Evolutionary conservation across 495 filamentous ascomycete species (phyloP).

Genomic region (Penicillium psychrofluorescens): DNA sequence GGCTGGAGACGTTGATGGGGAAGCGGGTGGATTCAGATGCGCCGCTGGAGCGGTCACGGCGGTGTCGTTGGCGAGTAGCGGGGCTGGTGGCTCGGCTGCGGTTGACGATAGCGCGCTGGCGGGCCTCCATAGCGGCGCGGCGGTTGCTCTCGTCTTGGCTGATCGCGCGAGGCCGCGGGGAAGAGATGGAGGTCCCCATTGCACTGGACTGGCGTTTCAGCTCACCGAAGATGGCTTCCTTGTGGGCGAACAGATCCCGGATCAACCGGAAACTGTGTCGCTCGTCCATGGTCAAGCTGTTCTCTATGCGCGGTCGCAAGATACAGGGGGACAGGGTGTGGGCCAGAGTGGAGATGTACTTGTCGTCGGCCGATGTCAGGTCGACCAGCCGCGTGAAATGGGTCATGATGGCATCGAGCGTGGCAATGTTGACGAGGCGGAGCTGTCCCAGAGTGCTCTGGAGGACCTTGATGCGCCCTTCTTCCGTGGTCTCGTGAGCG

Average conservation of each 20-base stretch:
- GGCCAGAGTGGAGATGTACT: conserved; percentile 71
- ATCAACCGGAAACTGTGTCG: conserved; percentile 87
- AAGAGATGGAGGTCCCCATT: conserved; percentile 32
- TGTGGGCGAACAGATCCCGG: conserved; percentile 87
- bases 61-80: conserved; percentile 54
- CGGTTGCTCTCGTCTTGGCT: conserved; percentile 96
- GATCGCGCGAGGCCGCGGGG: conserved; percentile 68
- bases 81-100: conserved; percentile 67
- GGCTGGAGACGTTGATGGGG: conserved; percentile 65
- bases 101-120: conserved; percentile 75
- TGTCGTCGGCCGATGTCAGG: conserved; percentile 89
- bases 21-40: conserved; percentile 67
- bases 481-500: conserved; percentile 62
- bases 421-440: conserved; percentile 94
- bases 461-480: conserved; percentile 81
- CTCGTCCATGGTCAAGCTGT: conserved; percentile 88
- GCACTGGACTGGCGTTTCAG: conserved; percentile 81
- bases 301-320: conserved; percentile 78
- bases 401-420: conserved; percentile 94
- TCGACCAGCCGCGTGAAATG: conserved; percentile 97
- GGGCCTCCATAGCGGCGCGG: conserved; percentile 86
- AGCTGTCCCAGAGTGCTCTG: conserved; percentile 94
- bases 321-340: conserved; percentile 78
- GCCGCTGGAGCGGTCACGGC: conserved; percentile 76
- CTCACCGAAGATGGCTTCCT: conserved; percentile 91